Evolutionary conservation across 1,139 yeast species (phyloP).

Genomic region (Geotrichum bryndzae): DNA sequence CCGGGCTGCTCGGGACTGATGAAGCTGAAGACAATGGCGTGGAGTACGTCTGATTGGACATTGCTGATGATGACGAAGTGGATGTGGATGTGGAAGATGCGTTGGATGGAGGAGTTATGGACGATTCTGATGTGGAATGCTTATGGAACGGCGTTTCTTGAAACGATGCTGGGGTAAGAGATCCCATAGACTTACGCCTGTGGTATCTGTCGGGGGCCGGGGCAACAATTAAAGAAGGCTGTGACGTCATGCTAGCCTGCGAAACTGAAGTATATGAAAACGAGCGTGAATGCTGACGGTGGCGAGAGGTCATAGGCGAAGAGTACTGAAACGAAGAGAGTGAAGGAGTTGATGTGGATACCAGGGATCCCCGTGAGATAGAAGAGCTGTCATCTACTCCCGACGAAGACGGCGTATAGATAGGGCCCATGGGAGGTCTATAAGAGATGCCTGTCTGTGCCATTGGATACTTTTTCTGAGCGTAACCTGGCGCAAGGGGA

Average conservation of each 20-base stretch:
- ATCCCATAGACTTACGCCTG: conserved; percentile 25
- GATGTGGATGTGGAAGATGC: conserved; percentile 16
- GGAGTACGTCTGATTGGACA: conserved; percentile 13
- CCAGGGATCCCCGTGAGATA: conserved; percentile 4
- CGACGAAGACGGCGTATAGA: conserved; percentile 9
- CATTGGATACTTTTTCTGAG: conserved; percentile 9
- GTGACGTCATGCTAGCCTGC: conserved; percentile 5
- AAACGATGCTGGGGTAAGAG: conserved; percentile 15
- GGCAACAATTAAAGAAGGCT: conserved; percentile 14
- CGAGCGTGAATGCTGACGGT: conserved; percentile 13
- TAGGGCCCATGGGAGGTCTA: conserved; percentile 1
- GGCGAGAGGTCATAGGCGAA: background rate
- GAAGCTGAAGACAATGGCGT: conserved; percentile 14
- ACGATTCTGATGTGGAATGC: conserved; percentile 13
- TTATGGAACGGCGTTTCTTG: conserved; percentile 1
- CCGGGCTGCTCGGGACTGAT: conserved; percentile 12
- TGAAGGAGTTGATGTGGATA: conserved; percentile 12
- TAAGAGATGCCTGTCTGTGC: conserved; percentile 2
- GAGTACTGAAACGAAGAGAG: conserved; percentile 7
- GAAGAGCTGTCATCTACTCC: conserved; percentile 12
- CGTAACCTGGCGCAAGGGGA: background rate
- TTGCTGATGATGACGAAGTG: conserved; percentile 16
- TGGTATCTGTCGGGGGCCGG: conserved; percentile 31
- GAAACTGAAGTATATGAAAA: conserved; percentile 6
- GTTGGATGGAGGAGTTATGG: conserved; percentile 15